Base-by-base conservation (phyloP, 2,329 filamentous ascomycete genomes). In the Cercospora berteroae region DNA sequence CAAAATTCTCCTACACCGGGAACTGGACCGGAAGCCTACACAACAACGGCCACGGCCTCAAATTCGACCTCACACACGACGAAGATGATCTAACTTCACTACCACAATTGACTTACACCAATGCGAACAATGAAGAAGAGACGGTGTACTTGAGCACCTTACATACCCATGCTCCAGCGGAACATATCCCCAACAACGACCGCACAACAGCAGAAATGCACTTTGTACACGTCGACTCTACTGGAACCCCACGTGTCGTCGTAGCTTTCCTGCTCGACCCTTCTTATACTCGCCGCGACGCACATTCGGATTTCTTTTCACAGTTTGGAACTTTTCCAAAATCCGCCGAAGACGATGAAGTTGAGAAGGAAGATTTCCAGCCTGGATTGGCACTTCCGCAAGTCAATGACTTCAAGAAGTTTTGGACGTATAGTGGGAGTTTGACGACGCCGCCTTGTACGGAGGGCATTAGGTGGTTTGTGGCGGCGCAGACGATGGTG, bases 81-180 rank as follows among this genome's bases (percentile, higher is more conserved):
- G 76, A 78, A 44, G 77, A 70, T 16, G 72, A 79, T 31, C 80
- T 79, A 67, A 80, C 77, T 4, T 71, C 69, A 1, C 76, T 81
- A 25, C 82, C 83, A 1, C 76, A 77, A 60, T 74, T 85, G 66
- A 79, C 75, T 1, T 84, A 80, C 73, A 33, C 55, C 27, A 58
- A 18, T 7, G 16, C 55, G 5, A 12, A 18, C 8, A 36, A 36
- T 12, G 81, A 84, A 59, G 79, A 82, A 36, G 75, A 79, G 67
- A 84, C 81, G 0, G 77, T 82, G 18, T 85, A 83, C 70, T 77
- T 85, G 8, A 78, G 75, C 39, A 82, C 82, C 55, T 85, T 82
- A 81, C 84, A 85, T 75, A 81, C 84, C 55, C 84, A 86, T 69
- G 72, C 82, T 0, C 84, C 84, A 0, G 81, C 82, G 2, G 83